Percentiles rank a stretch among this genome's conserved stretches.
Evolutionary conservation across 2,329 filamentous ascomycete species (phyloP).

Genomic region (Exophiala aquamarina): DNA sequence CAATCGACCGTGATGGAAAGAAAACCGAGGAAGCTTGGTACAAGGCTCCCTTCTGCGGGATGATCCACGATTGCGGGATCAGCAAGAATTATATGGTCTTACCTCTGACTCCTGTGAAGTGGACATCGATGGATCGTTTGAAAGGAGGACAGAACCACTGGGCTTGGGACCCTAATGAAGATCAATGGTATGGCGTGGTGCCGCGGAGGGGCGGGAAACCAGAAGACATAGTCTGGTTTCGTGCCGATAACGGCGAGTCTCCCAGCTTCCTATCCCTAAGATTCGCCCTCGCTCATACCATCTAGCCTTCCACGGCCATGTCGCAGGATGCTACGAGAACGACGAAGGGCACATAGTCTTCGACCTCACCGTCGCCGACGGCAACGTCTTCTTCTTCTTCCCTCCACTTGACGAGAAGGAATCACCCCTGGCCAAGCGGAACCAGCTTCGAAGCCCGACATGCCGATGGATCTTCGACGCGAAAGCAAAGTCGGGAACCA

Average conservation of each 20-base stretch:
- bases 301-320: conserved; percentile 46
- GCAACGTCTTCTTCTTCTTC: conserved; percentile 37
- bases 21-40: conserved; percentile 52
- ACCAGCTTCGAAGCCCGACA: conserved; percentile 28
- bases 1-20: conserved; percentile 43
- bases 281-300: background rate
- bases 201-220: conserved; percentile 51
- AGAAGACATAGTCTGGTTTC: conserved; percentile 47
- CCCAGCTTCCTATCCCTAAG: background rate
- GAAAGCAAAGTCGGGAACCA: conserved; percentile 33
- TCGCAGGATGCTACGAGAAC: conserved; percentile 51
- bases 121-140: conserved; percentile 41
- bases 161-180: conserved; percentile 53
- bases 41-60: conserved; percentile 52
- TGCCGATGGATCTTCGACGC: conserved; percentile 35
- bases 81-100: conserved; percentile 51
- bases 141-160: conserved; percentile 51
- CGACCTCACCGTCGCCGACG: conserved; percentile 35
- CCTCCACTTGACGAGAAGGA: conserved; percentile 19
- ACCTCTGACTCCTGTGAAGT: conserved; percentile 51
- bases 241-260: conserved; percentile 32
- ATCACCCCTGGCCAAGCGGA: conserved; percentile 24
- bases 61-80: conserved; percentile 53
- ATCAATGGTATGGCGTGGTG: conserved; percentile 57
- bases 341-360: conserved; percentile 46